Evolutionary conservation across 306 rosid genomes (phyloP).

Genomic region (Benincasa hispida): DNA sequence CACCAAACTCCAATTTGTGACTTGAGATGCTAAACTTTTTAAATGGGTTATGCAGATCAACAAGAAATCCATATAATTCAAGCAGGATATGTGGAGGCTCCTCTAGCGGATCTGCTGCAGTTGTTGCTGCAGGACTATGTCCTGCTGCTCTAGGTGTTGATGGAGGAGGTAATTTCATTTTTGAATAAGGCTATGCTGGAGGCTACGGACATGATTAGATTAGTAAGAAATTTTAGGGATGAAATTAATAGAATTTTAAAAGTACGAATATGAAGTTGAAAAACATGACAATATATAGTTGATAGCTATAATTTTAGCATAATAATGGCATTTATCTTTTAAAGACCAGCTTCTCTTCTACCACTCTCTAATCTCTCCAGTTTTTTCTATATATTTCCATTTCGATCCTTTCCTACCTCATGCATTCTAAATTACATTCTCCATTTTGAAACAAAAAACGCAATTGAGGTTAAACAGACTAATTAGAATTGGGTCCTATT

Average conservation of each 20-base stretch:
- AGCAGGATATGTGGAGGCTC: slow-evolving; percentile 75
- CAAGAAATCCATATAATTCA: slow-evolving; percentile 66
- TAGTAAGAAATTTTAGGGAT: not conserved
- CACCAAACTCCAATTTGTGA: not conserved
- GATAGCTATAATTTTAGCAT: not conserved
- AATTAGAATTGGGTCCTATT: not conserved
- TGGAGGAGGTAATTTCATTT: slow-evolving; percentile 67
- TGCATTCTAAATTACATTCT: no score
- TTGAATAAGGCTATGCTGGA: no score
- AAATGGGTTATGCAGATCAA: slow-evolving; percentile 28
- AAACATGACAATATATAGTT: not conserved
- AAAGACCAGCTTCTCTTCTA: not conserved
- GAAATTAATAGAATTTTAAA: not conserved
- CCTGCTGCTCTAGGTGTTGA: slow-evolving; percentile 94
- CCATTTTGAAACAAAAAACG: no score
- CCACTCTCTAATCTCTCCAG: not conserved
- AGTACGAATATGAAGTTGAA: not conserved
- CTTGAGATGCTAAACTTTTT: not conserved
- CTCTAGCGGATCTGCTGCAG: slow-evolving; percentile 93
- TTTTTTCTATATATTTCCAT: not conserved
- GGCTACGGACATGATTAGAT: not conserved
- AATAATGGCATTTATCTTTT: not conserved
- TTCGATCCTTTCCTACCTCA: not conserved
- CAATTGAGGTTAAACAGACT: not conserved
- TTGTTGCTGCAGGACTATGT: slow-evolving; percentile 84